These are phyloP conservation scores for Dendrocalamus latiflorus DNA, from an alignment of 202 grass and related monocot genomes.

Conservation along the genomic window DNA sequence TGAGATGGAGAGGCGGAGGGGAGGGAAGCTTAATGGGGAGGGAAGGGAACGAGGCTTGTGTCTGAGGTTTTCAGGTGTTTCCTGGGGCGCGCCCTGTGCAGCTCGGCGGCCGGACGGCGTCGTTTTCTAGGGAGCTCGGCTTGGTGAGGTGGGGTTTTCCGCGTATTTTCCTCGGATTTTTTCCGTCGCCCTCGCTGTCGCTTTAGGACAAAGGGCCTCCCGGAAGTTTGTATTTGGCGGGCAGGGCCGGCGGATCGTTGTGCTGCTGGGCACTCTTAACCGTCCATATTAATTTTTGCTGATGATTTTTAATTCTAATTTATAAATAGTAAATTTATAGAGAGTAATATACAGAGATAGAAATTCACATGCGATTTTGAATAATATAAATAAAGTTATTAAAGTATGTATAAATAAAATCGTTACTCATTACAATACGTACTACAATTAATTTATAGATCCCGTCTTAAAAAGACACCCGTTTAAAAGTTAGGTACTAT, in stretches of 20 bases:
- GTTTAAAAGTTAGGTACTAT: no score
- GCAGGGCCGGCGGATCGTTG: background rate
- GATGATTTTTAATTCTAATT: no score
- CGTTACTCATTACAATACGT: no score
- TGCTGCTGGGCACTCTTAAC: no score
- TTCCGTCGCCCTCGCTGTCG: background rate
- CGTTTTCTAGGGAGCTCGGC: constrained; percentile 31
- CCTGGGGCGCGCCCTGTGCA: background rate
- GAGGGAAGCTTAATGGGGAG: background rate
- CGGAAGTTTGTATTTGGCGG: constrained; percentile 35
- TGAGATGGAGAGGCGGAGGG: background rate
- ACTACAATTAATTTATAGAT: no score
- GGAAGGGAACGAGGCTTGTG: constrained; percentile 12
- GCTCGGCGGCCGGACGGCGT: constrained; percentile 10
- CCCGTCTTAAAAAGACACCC: no score
- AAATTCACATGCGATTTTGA: no score
- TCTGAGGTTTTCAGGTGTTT: constrained; percentile 37
- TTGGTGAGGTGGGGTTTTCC: background rate
- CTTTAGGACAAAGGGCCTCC: constrained; percentile 23
- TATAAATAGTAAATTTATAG: no score
- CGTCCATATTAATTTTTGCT: no score
- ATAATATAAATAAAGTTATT: no score
- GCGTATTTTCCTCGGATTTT: background rate
- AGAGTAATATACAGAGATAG: no score
- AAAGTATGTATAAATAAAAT: no score